Evolutionary conservation across 177 flowering plant species (phyloP).

Genomic region (Vitis hybrid): DNA sequence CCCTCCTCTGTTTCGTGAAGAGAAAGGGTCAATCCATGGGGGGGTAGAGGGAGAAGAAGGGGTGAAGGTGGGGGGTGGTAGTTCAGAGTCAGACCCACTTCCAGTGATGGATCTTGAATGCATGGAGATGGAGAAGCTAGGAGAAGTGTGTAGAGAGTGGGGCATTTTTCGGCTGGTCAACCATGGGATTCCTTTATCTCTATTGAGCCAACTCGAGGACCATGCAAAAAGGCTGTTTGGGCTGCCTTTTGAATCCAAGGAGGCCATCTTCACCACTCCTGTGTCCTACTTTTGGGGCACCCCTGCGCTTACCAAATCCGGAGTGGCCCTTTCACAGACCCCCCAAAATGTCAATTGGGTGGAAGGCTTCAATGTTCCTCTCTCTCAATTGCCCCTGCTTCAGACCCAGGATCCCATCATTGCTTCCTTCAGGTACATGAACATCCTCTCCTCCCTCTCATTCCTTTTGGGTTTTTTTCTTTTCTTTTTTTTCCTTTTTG

Average conservation of each 20-base stretch:
- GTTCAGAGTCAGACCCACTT: constrained; percentile 19
- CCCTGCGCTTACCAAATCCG: constrained; percentile 46
- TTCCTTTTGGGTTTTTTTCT: too few species aligned
- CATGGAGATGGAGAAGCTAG: constrained; percentile 24
- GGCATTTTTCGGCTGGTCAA: constrained; percentile 64
- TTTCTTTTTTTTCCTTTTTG: too few species aligned
- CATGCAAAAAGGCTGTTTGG: constrained; percentile 34
- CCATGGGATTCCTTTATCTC: constrained; percentile 57
- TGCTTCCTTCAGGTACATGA: constrained; percentile 54
- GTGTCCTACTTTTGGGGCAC: constrained; percentile 63
- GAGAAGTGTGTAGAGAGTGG: constrained; percentile 53
- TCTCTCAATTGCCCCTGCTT: constrained; percentile 25
- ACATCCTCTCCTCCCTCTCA: not conserved
- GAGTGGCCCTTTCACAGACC: constrained; percentile 21
- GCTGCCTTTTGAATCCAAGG: constrained; percentile 49
- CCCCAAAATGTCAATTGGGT: constrained; percentile 41
- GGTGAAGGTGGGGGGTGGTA: too few species aligned
- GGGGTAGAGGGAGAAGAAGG: too few species aligned
- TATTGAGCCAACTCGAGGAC: constrained; percentile 33
- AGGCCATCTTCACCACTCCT: constrained; percentile 23
- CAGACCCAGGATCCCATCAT: constrained; percentile 27
- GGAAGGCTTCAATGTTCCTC: constrained; percentile 55
- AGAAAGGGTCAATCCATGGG: not conserved
- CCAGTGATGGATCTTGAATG: constrained; percentile 45
- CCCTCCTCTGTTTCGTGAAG: not conserved